phyloP scores from a whole-genome alignment of 306 rosid species.

The Vicia villosa region DNA sequence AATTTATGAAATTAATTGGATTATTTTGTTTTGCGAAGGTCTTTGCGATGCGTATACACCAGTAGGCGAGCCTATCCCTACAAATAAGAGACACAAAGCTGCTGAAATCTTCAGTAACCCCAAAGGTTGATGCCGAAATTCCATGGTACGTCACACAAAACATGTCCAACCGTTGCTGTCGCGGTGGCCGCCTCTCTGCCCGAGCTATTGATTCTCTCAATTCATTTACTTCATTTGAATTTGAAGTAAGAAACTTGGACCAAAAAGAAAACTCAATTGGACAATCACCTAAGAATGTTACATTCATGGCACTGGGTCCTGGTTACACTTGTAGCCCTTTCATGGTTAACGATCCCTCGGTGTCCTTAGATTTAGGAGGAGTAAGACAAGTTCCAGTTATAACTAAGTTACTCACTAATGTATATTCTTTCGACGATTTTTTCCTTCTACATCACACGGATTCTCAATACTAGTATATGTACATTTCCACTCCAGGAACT shows the following conservation, averaged over 20 bases:
- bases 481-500: conserved; percentile 58
- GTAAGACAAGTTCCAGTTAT: conserved; percentile 64
- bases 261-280: conserved; percentile 27
- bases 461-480: not conserved
- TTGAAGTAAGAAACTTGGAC: conserved; percentile 54
- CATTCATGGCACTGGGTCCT: conserved; percentile 72
- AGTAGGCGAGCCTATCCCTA: too few relatives aligned
- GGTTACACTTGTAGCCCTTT: conserved; percentile 78
- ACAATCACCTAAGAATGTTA: conserved; percentile 56
- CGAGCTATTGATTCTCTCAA: conserved; percentile 48
- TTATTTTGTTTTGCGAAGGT: too few relatives aligned
- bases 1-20: too few relatives aligned
- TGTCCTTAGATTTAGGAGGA: conserved; percentile 58
- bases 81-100: too few relatives aligned
- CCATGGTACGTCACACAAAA: conserved; percentile 45
- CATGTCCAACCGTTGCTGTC: conserved; percentile 66
- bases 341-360: conserved; percentile 54
- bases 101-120: too few relatives aligned
- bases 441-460: not conserved
- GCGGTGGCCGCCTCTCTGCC: conserved; percentile 68
- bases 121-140: too few relatives aligned
- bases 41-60: too few relatives aligned
- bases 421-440: not conserved
- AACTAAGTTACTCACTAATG: conserved; percentile 48
- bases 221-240: conserved; percentile 69